A percentile compares a stretch with the other conserved stretches of the same genome.
phyloP scores from a whole-genome alignment of 106 monocot genomes.

The Dendrobium officinale region DNA sequence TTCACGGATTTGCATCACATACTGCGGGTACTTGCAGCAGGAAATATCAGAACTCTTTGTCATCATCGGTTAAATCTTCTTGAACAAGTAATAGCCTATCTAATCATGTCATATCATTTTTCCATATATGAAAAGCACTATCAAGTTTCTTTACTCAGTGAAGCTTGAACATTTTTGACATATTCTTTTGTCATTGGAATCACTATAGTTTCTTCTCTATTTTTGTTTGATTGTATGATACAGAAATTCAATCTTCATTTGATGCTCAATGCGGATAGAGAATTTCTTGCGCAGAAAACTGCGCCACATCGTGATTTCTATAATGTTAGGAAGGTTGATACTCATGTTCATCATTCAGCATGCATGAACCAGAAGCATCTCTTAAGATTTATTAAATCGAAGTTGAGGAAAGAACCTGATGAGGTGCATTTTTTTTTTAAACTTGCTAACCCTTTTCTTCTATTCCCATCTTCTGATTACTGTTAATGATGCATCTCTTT shows the following conservation, averaged over 20 bases:
- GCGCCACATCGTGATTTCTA: constrained; percentile 99
- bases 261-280: constrained; percentile 94
- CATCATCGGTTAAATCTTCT: constrained; percentile 86
- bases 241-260: constrained; percentile 98
- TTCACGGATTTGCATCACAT: constrained; percentile 96
- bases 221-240: neutral
- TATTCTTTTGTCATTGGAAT: neutral
- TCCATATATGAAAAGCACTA: neutral
- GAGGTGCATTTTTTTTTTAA: constrained; percentile 44
- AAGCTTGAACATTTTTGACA: neutral
- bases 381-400: constrained; percentile 95
- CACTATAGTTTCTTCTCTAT: neutral
- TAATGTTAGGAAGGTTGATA: constrained; percentile 99
- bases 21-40: constrained; percentile 70
- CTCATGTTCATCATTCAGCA: constrained; percentile 99
- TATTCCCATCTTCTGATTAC: neutral
- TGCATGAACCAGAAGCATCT: constrained; percentile 99
- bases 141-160: neutral
- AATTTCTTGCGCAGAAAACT: constrained; percentile 98
- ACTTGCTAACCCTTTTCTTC: neutral
- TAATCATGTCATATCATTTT: neutral
- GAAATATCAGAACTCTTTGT: constrained; percentile 88
- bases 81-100: constrained; percentile 62
- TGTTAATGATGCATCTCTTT: neutral
- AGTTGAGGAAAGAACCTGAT: constrained; percentile 92